Percentiles rank a stretch among this genome's conserved stretches.
These are phyloP conservation scores for Rosa persica DNA, from an alignment of 306 rosid species.

Conservation along the genomic window DNA sequence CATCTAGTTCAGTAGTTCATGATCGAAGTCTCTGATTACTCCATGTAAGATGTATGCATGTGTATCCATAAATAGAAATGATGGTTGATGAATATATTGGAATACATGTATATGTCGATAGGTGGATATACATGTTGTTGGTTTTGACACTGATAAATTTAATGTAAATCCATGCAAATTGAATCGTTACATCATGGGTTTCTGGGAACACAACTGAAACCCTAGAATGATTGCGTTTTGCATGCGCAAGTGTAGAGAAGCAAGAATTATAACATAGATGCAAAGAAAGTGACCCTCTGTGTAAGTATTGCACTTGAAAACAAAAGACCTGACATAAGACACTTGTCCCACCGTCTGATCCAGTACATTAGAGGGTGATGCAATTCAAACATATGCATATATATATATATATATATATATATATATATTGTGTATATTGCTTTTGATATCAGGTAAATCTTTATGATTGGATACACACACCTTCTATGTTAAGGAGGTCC, in stretches of 20 bases:
- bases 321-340: conserved; percentile 43
- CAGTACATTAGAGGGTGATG: conserved; percentile 32
- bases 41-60: neutral
- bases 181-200: conserved; percentile 24
- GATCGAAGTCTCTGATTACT: neutral
- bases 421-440: neutral
- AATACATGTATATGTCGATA: neutral
- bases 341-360: conserved; percentile 44
- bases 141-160: neutral
- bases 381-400: conserved; percentile 13
- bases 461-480: too few species aligned
- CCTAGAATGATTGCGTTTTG: conserved; percentile 60
- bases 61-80: neutral
- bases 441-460: neutral
- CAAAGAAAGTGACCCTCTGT: conserved; percentile 30
- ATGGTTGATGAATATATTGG: neutral
- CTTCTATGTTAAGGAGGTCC: too few species aligned
- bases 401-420: neutral
- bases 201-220: conserved; percentile 34
- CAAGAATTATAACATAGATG: conserved; percentile 39
- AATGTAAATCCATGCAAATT: conserved; percentile 1
- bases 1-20: neutral
- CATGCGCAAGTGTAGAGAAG: conserved; percentile 56
- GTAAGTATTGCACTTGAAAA: conserved; percentile 37
- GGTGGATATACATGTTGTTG: neutral